Conservation (phyloP, 2,329 filamentous ascomycete genomes). For the Fusarium sarcochroum region DNA sequence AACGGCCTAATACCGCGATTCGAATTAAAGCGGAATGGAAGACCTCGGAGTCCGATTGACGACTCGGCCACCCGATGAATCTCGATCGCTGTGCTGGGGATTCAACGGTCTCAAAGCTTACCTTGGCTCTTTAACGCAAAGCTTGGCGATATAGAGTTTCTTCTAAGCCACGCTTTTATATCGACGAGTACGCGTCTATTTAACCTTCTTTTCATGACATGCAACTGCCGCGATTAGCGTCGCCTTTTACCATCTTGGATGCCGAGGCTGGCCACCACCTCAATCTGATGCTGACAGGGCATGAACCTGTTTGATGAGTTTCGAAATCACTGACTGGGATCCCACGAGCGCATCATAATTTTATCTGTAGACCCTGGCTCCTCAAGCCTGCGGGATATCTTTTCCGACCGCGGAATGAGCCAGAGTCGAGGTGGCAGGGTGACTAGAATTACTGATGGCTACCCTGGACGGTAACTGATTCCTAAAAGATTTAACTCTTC, state of each 20-base stretch:
- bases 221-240: constrained; percentile 3
- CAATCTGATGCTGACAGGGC: background rate
- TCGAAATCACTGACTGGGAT: background rate
- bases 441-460: no score
- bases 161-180: background rate
- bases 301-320: no score
- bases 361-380: background rate
- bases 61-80: background rate
- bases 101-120: background rate
- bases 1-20: no score
- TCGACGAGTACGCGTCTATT: background rate
- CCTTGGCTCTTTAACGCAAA: constrained; percentile 12
- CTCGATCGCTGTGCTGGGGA: background rate
- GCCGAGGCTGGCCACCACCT: background rate
- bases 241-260: background rate
- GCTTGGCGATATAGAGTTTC: constrained; percentile 28
- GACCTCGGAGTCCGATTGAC: constrained; percentile 21
- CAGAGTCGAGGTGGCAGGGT: no score
- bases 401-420: no score
- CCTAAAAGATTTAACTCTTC: no score
- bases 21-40: background rate
- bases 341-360: background rate
- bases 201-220: background rate
- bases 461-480: no score
- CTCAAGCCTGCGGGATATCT: no score